Evolutionary conservation across 768 basidiomycete genomes (phyloP).

Genomic region (Suillus lakei): DNA sequence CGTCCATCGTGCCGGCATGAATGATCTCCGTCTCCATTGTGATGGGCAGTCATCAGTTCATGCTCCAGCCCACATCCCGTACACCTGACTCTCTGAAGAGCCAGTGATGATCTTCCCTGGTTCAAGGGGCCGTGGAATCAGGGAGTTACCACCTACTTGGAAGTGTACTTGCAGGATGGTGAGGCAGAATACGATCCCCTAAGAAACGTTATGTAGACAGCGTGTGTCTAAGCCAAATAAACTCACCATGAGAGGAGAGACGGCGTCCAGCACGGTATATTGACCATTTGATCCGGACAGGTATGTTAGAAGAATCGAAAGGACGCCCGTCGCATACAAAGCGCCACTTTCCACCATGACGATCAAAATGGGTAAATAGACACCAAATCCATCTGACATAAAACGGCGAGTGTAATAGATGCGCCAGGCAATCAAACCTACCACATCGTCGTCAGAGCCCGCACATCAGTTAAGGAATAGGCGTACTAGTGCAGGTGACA

Average conservation of each 20-base stretch:
- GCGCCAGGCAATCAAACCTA: constrained; percentile 10
- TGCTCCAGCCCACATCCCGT: background rate
- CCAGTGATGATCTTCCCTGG: background rate
- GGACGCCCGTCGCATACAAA: constrained; percentile 7
- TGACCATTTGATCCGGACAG: constrained; percentile 7
- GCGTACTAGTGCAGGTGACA: background rate
- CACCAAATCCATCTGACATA: background rate
- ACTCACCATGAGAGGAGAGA: constrained; percentile 7
- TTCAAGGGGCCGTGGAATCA: background rate
- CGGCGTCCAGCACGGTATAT: background rate
- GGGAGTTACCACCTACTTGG: constrained; percentile 3
- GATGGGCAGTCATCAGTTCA: background rate
- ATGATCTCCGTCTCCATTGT: background rate
- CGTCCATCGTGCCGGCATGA: background rate
- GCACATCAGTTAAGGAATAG: background rate
- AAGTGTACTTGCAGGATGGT: constrained; percentile 14
- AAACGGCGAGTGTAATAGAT: constrained; percentile 7
- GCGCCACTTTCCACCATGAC: constrained; percentile 13
- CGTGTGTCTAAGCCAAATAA: background rate
- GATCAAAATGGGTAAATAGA: constrained; percentile 7
- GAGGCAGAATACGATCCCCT: constrained; percentile 12
- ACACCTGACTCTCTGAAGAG: background rate
- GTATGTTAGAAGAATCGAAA: constrained; percentile 5
- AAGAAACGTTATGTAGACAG: background rate
- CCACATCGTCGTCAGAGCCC: background rate